These are phyloP conservation scores for Leccinum uliginosum DNA, from an alignment of 768 basidiomycete species.

Conservation along the genomic window DNA sequence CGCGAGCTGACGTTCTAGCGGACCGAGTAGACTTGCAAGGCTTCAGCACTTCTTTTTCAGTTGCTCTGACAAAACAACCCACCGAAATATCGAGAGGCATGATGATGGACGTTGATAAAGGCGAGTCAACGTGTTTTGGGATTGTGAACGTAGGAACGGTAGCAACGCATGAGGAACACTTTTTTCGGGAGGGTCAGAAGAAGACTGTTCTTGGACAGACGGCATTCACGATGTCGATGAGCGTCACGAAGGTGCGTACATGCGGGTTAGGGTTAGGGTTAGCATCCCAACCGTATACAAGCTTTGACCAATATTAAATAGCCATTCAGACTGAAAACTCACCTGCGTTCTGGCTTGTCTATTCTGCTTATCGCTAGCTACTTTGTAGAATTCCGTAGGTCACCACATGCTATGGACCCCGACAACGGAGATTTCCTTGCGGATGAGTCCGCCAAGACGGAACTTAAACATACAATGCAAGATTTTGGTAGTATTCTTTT, in stretches of 20 bases:
- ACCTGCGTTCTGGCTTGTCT: no score
- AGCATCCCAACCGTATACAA: no score
- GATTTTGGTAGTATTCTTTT: no score
- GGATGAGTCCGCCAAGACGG: no score
- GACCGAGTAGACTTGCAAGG: slow-evolving; percentile 57
- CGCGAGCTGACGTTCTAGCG: slow-evolving; percentile 78
- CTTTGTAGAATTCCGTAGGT: no score
- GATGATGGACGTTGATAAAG: slow-evolving; percentile 84
- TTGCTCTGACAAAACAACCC: slow-evolving; percentile 13
- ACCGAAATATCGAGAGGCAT: slow-evolving; percentile 90
- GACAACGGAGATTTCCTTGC: no score
- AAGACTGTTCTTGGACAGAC: slow-evolving; percentile 19
- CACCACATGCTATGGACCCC: no score
- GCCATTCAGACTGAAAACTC: no score
- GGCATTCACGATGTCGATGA: slow-evolving; percentile 16
- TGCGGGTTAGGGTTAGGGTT: slow-evolving; percentile 13
- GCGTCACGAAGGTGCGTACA: background rate
- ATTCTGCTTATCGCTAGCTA: no score
- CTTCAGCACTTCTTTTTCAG: slow-evolving; percentile 2
- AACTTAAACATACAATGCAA: no score
- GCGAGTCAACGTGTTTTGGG: slow-evolving; percentile 70
- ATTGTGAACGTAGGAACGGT: slow-evolving; percentile 77
- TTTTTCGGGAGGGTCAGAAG: slow-evolving; percentile 9
- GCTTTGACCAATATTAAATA: no score
- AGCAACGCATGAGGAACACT: slow-evolving; percentile 60